A percentile compares a stretch with the other conserved stretches of the same genome.
phyloP scores from a whole-genome alignment of 139 green algal genomes.

The Choricystis sp. region DNA sequence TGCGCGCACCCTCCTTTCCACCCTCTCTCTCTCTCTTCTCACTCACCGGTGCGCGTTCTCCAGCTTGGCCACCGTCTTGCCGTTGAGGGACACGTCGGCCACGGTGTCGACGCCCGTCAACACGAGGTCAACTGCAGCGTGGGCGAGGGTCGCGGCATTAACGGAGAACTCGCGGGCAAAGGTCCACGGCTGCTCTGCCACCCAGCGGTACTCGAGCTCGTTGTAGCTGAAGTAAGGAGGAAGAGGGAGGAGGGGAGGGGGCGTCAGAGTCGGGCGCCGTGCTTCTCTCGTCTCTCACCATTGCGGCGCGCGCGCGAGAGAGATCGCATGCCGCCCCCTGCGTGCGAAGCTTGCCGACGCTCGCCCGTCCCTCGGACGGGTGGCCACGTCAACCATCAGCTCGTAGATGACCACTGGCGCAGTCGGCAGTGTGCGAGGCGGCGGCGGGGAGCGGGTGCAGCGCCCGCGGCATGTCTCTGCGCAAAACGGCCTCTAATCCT shows the following conservation, averaged over 20 bases:
- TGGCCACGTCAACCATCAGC: not conserved
- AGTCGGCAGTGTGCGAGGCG: too few species aligned
- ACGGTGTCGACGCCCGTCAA: constrained; percentile 24
- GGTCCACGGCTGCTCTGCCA: constrained; percentile 37
- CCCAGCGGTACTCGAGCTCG: constrained; percentile 32
- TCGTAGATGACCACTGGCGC: not conserved
- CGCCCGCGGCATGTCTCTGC: too few species aligned
- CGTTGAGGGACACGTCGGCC: constrained; percentile 32
- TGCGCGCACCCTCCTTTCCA: not conserved
- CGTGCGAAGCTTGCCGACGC: not conserved
- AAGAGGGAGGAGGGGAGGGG: not conserved
- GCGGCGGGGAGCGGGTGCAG: too few species aligned
- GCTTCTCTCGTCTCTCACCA: not conserved
- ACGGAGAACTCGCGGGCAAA: constrained; percentile 21
- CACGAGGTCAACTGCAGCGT: constrained; percentile 14
- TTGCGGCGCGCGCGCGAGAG: not conserved
- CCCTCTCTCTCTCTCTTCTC: constrained; percentile 1
- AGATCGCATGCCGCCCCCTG: not conserved
- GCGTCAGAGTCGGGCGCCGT: too few species aligned
- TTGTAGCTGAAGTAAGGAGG: constrained; percentile 24
- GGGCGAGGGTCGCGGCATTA: not conserved
- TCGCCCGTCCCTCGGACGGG: too few species aligned
- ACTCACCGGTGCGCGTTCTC: constrained; percentile 26
- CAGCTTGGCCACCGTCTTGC: constrained; percentile 1
- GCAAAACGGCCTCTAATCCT: too few species aligned